Percentiles rank a stretch among this genome's conserved stretches.
phyloP scores from a whole-genome alignment of 108 stramenopile species.

The Nitzschia putrida region DNA sequence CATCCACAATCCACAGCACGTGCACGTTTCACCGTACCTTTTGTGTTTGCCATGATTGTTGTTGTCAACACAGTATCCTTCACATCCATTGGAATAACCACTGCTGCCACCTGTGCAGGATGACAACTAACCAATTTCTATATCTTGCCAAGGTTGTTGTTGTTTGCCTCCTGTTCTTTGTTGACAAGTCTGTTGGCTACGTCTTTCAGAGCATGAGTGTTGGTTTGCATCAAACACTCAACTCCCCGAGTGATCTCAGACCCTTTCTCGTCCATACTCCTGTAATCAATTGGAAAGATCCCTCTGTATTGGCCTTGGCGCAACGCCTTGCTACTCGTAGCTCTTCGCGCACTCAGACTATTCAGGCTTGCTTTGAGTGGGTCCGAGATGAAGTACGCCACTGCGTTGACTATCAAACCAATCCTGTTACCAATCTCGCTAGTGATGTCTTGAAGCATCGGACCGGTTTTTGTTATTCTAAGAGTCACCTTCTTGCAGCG shows the following conservation, averaged over 20 bases:
- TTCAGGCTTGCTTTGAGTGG: not conserved
- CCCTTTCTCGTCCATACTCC: not conserved
- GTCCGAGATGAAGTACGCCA: not conserved
- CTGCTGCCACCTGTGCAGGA: no score
- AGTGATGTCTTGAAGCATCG: not conserved
- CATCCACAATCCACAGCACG: no score
- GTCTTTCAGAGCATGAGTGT: no score
- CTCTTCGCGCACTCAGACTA: not conserved
- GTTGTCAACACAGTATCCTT: no score
- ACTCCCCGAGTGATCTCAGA: not conserved
- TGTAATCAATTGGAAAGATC: not conserved
- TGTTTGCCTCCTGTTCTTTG: no score
- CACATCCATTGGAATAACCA: no score
- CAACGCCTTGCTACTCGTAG: not conserved
- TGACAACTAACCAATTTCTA: no score
- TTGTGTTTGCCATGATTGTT: no score
- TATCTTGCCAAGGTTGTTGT: no score
- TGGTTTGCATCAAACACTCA: not conserved
- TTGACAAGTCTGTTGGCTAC: no score
- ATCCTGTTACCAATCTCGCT: not conserved
- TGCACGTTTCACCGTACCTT: no score
- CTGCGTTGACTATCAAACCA: not conserved
- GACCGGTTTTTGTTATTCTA: slow-evolving; percentile 1
- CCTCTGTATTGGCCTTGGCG: not conserved
- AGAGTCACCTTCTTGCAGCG: not conserved